Evolutionary conservation across 1,284 basidiomycete genomes (phyloP).

Genomic region (Ganoderma lucidum): DNA sequence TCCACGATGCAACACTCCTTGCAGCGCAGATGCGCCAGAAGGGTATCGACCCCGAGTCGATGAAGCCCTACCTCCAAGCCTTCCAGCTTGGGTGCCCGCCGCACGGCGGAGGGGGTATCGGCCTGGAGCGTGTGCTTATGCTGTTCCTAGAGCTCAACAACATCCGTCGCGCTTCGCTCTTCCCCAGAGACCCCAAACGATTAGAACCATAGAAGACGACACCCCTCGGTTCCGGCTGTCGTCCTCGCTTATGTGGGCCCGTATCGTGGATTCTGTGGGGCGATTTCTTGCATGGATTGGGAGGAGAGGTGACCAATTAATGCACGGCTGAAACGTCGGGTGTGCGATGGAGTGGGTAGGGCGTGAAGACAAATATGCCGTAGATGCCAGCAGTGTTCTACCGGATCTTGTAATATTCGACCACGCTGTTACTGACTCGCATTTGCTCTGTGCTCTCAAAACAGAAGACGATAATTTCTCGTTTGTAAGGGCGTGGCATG

Average conservation of each 20-base stretch:
- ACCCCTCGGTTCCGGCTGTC: not conserved
- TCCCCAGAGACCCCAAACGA: conserved; percentile 93
- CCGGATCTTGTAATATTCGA: conserved; percentile 2
- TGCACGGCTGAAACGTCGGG: not conserved
- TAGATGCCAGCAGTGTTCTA: conserved; percentile 11
- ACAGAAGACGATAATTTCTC: not conserved
- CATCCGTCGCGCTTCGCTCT: conserved; percentile 92
- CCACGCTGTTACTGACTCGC: not conserved
- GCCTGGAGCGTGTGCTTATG: conserved; percentile 96
- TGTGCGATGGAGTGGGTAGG: not conserved
- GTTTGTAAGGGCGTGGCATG: not conserved
- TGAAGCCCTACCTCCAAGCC: conserved; percentile 93
- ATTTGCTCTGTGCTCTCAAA: not conserved
- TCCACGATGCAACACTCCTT: conserved; percentile 90
- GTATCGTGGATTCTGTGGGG: not conserved
- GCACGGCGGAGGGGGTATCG: conserved; percentile 86
- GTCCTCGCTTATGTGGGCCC: not conserved
- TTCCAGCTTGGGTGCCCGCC: conserved; percentile 96
- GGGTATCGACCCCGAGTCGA: conserved; percentile 85
- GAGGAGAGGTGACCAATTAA: not conserved
- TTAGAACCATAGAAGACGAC: conserved; percentile 66
- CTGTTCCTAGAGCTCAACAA: conserved; percentile 95
- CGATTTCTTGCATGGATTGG: not conserved
- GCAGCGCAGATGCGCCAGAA: conserved; percentile 85
- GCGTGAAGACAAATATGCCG: not conserved